Evolutionary conservation across 129 eudicot genomes (phyloP), one percentile per base, ranked within the genome.

Genomic region (Chrysanthemum seticuspe): DNA sequence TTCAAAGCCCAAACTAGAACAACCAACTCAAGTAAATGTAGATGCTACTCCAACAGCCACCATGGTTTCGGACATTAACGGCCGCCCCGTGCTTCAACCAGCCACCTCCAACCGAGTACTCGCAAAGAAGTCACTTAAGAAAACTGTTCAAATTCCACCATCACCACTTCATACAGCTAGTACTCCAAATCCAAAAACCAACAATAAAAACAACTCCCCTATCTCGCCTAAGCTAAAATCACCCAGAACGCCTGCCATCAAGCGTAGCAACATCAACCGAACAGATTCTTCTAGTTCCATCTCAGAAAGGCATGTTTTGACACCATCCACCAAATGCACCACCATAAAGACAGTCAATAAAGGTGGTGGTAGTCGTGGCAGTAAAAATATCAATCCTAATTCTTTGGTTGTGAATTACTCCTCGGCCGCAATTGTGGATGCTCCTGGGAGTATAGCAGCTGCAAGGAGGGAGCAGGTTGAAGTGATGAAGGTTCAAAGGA

Each of bases 391-490:
- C 34, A 19, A 56, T 77, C 76, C 68, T 27, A 66, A 61, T 59
- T 67, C 78, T 7, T 50, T 78, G 31, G 65, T 58, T 40, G 76
- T 82, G 82, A 85, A 85, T 49, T 82, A 74, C 70, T 61, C 85
- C 23, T 72, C 89, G 10, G 78, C 85, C 21, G 74, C 76, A 5
- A 76, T 82, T 21, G 85, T 80, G 13, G 89, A 83, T 72, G 79
- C 81, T 6, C 93, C 93, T 0, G 96, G 96, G 72, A 87, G 90
- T 73, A 78, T 89, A 14, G 96, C 92, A 2, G 92, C 88, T 0
- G 92, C 85, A 23, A 87, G 92, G 78, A 84, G 92, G 54, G 88
- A 85, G 54, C 91, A 90, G 59, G 90, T 87, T 23, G 90, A 88
- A 0, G 81, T 40, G 51, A 68, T 82, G 86, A 86, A 85, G 62